These are phyloP conservation scores for Amorphotheca resinae DNA, from an alignment of 495 filamentous ascomycete genomes.

Conservation along the genomic window DNA sequence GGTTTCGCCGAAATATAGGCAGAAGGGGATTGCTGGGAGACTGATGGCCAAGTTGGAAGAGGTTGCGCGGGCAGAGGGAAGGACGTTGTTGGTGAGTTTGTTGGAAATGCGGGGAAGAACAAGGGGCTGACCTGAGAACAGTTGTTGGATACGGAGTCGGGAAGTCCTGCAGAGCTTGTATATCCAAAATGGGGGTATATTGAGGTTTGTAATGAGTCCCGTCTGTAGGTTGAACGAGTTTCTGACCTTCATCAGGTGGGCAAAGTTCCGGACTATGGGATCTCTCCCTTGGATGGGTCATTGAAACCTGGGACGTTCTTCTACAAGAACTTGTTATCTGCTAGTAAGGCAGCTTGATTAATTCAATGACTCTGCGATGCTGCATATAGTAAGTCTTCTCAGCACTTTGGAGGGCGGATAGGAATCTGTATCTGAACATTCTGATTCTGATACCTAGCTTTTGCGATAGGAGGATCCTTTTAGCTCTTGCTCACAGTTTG, in stretches of 20 bases:
- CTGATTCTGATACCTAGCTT: too few species aligned
- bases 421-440: too few species aligned
- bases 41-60: slow-evolving; percentile 15
- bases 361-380: too few species aligned
- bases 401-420: too few species aligned
- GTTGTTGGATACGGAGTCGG: slow-evolving; percentile 16
- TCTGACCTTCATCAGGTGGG: slow-evolving; percentile 1
- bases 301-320: slow-evolving; percentile 11
- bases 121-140: neutral
- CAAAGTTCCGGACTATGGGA: slow-evolving; percentile 10
- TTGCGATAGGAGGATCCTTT: too few species aligned
- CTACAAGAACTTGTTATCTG: slow-evolving; percentile 14
- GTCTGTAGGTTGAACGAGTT: neutral
- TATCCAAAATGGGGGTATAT: slow-evolving; percentile 17
- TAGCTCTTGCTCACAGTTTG: too few species aligned
- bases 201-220: slow-evolving; percentile 2
- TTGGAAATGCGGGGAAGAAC: neutral
- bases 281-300: slow-evolving; percentile 7
- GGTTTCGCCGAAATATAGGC: slow-evolving; percentile 10
- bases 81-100: slow-evolving; percentile 11
- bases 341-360: neutral
- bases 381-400: too few species aligned
- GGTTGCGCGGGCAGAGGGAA: slow-evolving; percentile 8
- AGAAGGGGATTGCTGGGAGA: slow-evolving; percentile 9
- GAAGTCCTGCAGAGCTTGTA: slow-evolving; percentile 15